Evolutionary conservation across 805 yeast species (phyloP).

Genomic region (Starmerella tilneyi): DNA sequence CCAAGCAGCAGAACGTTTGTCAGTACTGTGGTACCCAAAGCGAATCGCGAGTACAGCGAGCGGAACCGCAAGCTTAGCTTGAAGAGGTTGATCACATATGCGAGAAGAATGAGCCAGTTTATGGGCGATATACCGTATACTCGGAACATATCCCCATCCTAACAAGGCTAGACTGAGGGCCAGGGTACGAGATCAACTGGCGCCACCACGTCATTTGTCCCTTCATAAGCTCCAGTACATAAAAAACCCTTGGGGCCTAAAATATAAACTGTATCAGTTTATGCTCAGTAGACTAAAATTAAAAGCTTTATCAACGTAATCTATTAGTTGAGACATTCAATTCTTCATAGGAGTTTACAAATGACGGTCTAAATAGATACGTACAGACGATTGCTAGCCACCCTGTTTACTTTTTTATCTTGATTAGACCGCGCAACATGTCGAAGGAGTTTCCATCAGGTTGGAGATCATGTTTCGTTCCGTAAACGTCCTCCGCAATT

Average conservation of each 20-base stretch:
- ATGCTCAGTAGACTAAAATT: too few relatives aligned
- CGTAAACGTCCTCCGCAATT: conserved; percentile 53
- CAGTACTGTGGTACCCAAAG: conserved; percentile 66
- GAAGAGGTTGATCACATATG: conserved; percentile 27
- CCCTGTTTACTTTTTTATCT: conserved; percentile 1
- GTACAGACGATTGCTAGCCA: too few relatives aligned
- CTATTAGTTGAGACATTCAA: too few relatives aligned
- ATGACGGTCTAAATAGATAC: too few relatives aligned
- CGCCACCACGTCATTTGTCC: too few relatives aligned
- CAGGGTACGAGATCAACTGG: too few relatives aligned
- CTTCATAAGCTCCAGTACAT: too few relatives aligned
- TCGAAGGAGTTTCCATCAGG: conserved; percentile 98
- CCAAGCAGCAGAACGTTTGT: conserved; percentile 78
- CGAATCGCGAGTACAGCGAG: conserved; percentile 44
- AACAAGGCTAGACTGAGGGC: neutral
- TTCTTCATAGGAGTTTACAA: too few relatives aligned
- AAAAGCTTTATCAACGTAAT: too few relatives aligned
- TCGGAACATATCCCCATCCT: conserved; percentile 17
- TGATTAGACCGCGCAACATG: conserved; percentile 80
- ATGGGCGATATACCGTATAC: conserved; percentile 29
- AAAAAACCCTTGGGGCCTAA: too few relatives aligned
- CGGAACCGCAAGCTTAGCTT: conserved; percentile 30
- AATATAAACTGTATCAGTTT: too few relatives aligned
- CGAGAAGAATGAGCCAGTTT: conserved; percentile 31
- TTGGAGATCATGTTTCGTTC: conserved; percentile 57